Evolutionary conservation across 495 filamentous ascomycete genomes (phyloP), one percentile per base, ranked within the genome.

Genomic region (Aspergillus funiculosus): DNA sequence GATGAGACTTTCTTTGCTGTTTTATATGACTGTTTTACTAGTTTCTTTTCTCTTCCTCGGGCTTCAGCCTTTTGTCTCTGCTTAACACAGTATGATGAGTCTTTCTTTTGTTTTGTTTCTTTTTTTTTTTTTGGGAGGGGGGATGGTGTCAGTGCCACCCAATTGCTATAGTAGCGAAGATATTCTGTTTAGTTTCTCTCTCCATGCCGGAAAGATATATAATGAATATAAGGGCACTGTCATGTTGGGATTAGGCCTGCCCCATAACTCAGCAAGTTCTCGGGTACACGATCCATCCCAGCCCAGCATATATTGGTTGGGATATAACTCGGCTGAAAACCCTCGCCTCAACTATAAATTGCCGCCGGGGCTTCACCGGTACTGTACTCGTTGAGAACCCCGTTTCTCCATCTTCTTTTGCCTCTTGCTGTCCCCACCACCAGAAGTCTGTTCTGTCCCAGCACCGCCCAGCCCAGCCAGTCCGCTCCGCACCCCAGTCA

Each of bases 351-450:
- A 22, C 3, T 5, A 13, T 39, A 39, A 11, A 20, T 39, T 14
- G 21, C 1, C 22, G 17, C 21, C 13, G 24, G 9, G 18, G 5
- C 21, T 30, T 63, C 61, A 72, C 50, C 68, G 60, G 48, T 74
- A 67, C 56, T 72, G 66, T 34, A 69, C 51, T 25, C 63, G 62
- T 39, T 74, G 70, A 8, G 70, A 75, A 10, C 78, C 76, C 31
- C 77, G 64, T 58, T 80, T 82, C 64, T 81, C 79, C 55, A 75
- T 65, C 66, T 82, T 82, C 66, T 75, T 68, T 63, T 82, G 77
- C 51, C 76, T 69, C 60, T 81, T 82, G 51, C 79, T 82, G 52
- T 67, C 62, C 8, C 64, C 52, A 11, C 53, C 68, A 28, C 56
- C 43, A n/a, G 22, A 46, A 20, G 43, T 44, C 37, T 39, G 56